A percentile compares a stretch with the other conserved stretches of the same genome.
Conservation (phyloP, 2,329 filamentous ascomycete genomes). For the Alternaria postmessia region DNA sequence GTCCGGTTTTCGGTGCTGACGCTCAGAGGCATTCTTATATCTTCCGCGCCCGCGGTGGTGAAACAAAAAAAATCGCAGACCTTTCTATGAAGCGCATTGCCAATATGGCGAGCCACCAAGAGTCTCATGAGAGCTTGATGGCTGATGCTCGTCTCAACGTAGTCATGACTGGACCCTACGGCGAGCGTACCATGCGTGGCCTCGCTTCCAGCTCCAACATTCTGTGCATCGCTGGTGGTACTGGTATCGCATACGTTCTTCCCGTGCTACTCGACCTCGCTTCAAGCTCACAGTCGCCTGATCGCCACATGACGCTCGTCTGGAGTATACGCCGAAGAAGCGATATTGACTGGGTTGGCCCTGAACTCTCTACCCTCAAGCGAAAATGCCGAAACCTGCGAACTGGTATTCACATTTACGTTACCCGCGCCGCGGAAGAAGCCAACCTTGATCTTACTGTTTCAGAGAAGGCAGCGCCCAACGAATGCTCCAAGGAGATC, state of each 20-base stretch:
- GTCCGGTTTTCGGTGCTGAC: slow-evolving; percentile 33
- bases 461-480: slow-evolving; percentile 30
- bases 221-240: slow-evolving; percentile 49
- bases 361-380: slow-evolving; percentile 45
- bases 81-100: slow-evolving; percentile 39
- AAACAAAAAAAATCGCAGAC: slow-evolving; percentile 45
- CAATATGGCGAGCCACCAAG: slow-evolving; percentile 27
- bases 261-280: slow-evolving; percentile 45
- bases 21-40: slow-evolving; percentile 45
- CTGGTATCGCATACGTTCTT: slow-evolving; percentile 50
- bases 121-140: slow-evolving; percentile 33
- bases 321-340: slow-evolving; percentile 46
- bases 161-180: slow-evolving; percentile 47
- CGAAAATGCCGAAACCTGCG: slow-evolving; percentile 35
- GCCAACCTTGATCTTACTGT: slow-evolving; percentile 21
- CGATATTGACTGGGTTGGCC: slow-evolving; percentile 48
- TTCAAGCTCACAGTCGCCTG: slow-evolving; percentile 30
- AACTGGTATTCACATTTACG: slow-evolving; percentile 44
- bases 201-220: slow-evolving; percentile 39
- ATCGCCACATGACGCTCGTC: slow-evolving; percentile 43
- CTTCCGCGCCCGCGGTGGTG: slow-evolving; percentile 46
- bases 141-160: slow-evolving; percentile 41
- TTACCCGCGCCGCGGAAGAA: slow-evolving; percentile 41
- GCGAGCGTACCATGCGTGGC: slow-evolving; percentile 36
- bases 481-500: slow-evolving; percentile 34